Evolutionary conservation across 495 filamentous ascomycete species (phyloP), one percentile per base, ranked within the genome.

Genomic region (Amorphotheca resinae): DNA sequence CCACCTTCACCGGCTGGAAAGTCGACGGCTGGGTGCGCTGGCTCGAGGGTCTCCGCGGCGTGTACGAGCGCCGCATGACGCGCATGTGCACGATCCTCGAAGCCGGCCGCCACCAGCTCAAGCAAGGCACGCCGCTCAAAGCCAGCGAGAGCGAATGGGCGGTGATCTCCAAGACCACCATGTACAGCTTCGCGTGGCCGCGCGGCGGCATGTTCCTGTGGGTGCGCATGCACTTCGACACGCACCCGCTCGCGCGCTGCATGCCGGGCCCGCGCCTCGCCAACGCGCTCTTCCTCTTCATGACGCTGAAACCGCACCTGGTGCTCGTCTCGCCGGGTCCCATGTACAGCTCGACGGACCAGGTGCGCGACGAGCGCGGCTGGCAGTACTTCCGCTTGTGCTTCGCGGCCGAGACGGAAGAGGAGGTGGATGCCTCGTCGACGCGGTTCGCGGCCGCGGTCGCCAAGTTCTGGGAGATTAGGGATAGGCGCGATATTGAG

Each of bases 151-250:
- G 56, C 31, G 72, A 76, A n/a, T 80, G 77, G 56, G 80, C 74
- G 64, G 68, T 84, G 33, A 66, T 95, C 8, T 72, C 77, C 33
- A 83, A 80, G 52, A 73, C 70, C 0, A 64, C 67, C 25, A 75
- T 94, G 52, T 85, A 74, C 58, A 66, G 75, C 35, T 95, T 91
- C 55, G 54, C 66, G 35, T 81, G 78, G 69, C 89, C 88, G 1
- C 72, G 77, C n/a, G 89, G 78, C 12, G 89, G 89, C 49, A 95
- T 95, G 88, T 95, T 94, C 57, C 59, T 91, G 17, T 96, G 88
- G 88, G 49, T 94, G 0, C 65, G 73, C 15, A 51, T 91, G 17
- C 58, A 72, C 33, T 74, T 89, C 44, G 68, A 79, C 9, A 63
- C 61, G 0, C 88, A 96, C 51, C 86, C 87, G 7, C 65, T 93